A percentile compares a stretch with the other conserved stretches of the same genome.
These are phyloP conservation scores for Fusarium annulatum DNA, from an alignment of 2,329 filamentous ascomycete species.

Conservation along the genomic window DNA sequence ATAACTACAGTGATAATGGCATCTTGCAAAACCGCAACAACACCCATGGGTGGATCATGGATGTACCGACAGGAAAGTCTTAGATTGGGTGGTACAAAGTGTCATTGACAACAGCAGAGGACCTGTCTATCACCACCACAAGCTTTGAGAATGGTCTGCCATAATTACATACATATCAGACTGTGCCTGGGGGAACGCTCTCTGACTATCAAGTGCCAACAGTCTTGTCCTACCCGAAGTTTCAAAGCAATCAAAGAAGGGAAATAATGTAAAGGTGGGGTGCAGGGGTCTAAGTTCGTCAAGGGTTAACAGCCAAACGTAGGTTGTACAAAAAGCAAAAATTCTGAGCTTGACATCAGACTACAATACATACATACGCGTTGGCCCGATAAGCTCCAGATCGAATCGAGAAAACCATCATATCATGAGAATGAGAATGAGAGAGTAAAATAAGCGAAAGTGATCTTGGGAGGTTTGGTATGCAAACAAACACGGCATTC, in stretches of 20 bases:
- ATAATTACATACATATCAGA: neutral
- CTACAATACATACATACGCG: neutral
- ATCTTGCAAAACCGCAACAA: neutral
- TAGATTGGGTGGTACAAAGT: neutral
- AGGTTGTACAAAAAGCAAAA: conserved; percentile 10
- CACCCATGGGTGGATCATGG: neutral
- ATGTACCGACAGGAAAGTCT: neutral
- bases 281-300: conserved; percentile 9
- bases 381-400: neutral
- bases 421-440: neutral
- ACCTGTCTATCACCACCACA: neutral
- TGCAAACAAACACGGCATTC: conserved; percentile 12
- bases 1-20: neutral
- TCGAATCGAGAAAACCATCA: neutral
- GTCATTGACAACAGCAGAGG: neutral
- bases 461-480: neutral
- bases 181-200: conserved; percentile 6
- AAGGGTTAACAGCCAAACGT: conserved; percentile 17
- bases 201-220: conserved; percentile 11
- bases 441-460: neutral
- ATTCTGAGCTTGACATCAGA: neutral
- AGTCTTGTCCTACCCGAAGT: conserved; percentile 6
- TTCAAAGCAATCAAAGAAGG: neutral
- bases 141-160: neutral
- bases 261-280: conserved; percentile 16